phyloP scores from a whole-genome alignment of 345 rosid species.

The Brassica nigra region DNA sequence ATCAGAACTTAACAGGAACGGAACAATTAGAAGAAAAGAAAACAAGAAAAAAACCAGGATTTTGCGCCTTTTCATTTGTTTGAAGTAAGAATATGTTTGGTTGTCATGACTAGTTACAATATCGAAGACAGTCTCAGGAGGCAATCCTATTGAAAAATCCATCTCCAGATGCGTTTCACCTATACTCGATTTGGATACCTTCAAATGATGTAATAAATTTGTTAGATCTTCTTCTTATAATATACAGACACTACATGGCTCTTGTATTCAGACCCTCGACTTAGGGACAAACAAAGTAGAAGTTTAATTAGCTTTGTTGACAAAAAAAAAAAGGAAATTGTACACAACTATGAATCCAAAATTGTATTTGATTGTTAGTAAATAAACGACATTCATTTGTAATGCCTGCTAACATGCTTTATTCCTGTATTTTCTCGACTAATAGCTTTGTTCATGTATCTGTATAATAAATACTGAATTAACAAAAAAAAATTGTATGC shows the following conservation, averaged over 20 bases:
- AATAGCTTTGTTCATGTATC: background rate
- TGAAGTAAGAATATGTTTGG: conserved; percentile 4
- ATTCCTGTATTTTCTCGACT: background rate
- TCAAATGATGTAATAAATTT: background rate
- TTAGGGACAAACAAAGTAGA: background rate
- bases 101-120: conserved; percentile 20
- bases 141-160: conserved; percentile 2
- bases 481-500: background rate
- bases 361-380: background rate
- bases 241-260: background rate
- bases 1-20: background rate
- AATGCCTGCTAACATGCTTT: background rate
- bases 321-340: background rate
- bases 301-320: background rate
- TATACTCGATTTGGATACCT: conserved; percentile 4
- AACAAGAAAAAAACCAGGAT: background rate
- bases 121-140: conserved; percentile 16
- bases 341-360: background rate
- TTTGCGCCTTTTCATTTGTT: background rate
- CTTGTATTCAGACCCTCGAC: background rate
- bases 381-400: background rate
- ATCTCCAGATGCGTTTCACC: background rate
- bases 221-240: background rate
- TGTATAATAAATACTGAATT: background rate
- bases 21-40: background rate